Base-by-base conservation (phyloP, 305 asterid species). In the Plantago coronopus region DNA sequence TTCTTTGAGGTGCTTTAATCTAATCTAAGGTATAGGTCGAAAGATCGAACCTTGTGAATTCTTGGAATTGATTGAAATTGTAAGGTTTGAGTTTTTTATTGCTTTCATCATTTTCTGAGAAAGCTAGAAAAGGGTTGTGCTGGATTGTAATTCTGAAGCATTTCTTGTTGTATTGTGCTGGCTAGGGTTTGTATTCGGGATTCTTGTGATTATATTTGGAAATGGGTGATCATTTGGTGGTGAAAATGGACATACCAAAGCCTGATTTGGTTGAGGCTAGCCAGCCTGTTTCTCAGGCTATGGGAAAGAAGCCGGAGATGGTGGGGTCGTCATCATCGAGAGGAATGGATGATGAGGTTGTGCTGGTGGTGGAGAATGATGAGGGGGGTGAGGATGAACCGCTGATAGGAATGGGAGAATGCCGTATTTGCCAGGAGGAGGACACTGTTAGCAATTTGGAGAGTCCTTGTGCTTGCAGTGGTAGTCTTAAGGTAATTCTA, bases 381-480 rank as follows among this genome's bases (percentile, higher is more conserved):
- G 83, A 68, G 59, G 84, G 18, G 2, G 82, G 78, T 54, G 96
- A 88, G 81, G 64, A 72, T 64, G 72, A 69, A 0, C 89, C 89
- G 0, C 65, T 91, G 53, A 79, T 91, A 60, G 81, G 80, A 34
- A 69, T 60, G 65, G 95, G 81, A 16, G 98, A 91, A 66, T 91
- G 98, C 72, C 85, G 95, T 58, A 91, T 91, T 77, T 91, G 98
- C 72, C 98, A 91, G 72, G 98, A 91, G 70, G 98, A 91, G 74
- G 98, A 91, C 77, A 81, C 91, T 34, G 43, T 88, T 34, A 66
- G 65, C 20, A 82, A 79, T 78, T 73, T 91, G 89, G 98, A 91
- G 80, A 74, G 69, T n/a, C 98, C 96, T 25, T 91, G 98, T 78
- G 91, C 83, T 71, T 91, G 98, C 50, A 88, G 81, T 63, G 96